These are phyloP conservation scores for Trichoderma citrinoviride DNA, from an alignment of 2,329 filamentous ascomycete genomes.

Conservation along the genomic window DNA sequence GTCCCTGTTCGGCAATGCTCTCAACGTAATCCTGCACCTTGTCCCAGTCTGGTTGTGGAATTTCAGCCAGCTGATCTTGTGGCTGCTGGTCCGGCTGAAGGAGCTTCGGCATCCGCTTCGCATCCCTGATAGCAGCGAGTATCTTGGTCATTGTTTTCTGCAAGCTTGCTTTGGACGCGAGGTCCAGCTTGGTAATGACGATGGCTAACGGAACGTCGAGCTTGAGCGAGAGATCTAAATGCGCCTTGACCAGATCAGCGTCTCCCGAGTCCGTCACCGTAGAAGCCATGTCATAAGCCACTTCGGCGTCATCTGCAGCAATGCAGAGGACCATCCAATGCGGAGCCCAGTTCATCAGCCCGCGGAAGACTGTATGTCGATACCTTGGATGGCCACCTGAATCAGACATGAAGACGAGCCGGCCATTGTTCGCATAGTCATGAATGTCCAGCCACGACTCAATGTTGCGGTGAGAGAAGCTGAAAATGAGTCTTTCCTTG, in stretches of 20 bases:
- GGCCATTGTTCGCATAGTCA: conserved; percentile 66
- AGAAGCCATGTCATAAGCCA: conserved; percentile 22
- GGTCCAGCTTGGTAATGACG: conserved; percentile 85
- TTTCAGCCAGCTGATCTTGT: conserved; percentile 51
- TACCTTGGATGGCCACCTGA: conserved; percentile 90
- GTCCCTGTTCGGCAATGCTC: conserved; percentile 44
- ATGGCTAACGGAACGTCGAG: conserved; percentile 75
- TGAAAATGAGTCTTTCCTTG: conserved; percentile 60
- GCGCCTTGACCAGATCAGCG: conserved; percentile 71
- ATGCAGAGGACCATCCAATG: conserved; percentile 92
- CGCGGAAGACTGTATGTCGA: conserved; percentile 81
- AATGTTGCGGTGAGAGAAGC: conserved; percentile 82
- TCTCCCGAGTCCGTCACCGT: conserved; percentile 37
- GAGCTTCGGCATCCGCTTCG: conserved; percentile 71
- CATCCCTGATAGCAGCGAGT: conserved; percentile 72
- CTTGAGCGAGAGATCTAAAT: conserved; percentile 82
- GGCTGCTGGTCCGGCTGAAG: conserved; percentile 56
- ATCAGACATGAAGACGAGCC: conserved; percentile 85
- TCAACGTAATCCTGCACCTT: conserved; percentile 58
- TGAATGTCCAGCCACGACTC: conserved; percentile 96
- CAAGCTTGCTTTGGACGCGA: conserved; percentile 71
- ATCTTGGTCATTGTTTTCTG: conserved; percentile 69
- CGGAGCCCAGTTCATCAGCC: conserved; percentile 91
- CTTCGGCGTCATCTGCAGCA: conserved; percentile 69
- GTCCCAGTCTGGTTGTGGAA: conserved; percentile 55